Base-by-base conservation (phyloP, 495 filamentous ascomycete species). In the Terfezia boudieri region DNA sequence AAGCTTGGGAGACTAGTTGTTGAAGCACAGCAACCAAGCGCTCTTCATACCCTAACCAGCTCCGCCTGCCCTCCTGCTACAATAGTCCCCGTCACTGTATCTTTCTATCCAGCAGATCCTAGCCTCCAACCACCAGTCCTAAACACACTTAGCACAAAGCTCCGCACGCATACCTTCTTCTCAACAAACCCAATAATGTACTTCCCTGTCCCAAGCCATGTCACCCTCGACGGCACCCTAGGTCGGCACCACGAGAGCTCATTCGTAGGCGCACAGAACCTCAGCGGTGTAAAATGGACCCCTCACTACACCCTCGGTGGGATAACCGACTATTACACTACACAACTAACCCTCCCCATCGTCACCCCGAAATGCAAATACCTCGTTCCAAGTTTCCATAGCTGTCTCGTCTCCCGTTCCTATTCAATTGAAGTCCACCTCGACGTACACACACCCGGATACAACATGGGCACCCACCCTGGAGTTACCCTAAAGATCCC, bases 381-480 rank as follows among this genome's bases (percentile, higher is more conserved):
- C 57, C 71, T 77, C 2, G 67, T 90, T 32, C 92, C 90, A 0
- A 87, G 85, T 16, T 98, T 96, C 69, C 80, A 90, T 68, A 77
- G 79, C 53, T 98, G 90, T 67, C 75, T 94, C 60, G 71, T 83
- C 35, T 83, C 82, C 14, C 80, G 90, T 56, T 68, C 80, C 23
- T 96, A 98, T 69, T 70, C 73, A 9, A 71, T 95, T 20, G 79
- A 82, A 46, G 68, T 96, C 51, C 70, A 71, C 8, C 62, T 89
- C 53, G 71, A 77, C 4, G 67, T 84, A 43, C 74, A 78, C 53
- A 74, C 77, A 0, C 71, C 76, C 6, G 71, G 71, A 17, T 68
- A 76, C n/a, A 71, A 72, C 35, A 46, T 46, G 41, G 41, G 41
- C 41, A 4, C 4, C 41, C 64, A 76, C 17, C 67, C 80, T 3